Evolutionary conservation across 331 rosid species (phyloP).

Genomic region (Rosa hybrid): DNA sequence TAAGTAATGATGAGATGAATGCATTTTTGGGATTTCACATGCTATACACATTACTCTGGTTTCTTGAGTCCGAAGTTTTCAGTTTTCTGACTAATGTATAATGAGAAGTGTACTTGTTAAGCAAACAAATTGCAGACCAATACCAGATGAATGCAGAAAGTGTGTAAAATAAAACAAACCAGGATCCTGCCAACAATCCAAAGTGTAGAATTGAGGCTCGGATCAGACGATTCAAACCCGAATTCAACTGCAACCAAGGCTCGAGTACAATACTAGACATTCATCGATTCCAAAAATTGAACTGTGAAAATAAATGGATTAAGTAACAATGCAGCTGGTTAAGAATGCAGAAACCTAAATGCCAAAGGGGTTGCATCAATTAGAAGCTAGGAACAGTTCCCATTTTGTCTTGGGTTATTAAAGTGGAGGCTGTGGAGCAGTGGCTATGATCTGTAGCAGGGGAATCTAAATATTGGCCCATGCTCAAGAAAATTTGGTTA

Average conservation of each 20-base stretch:
- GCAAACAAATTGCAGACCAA: constrained; percentile 1
- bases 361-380: background rate
- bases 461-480: constrained; percentile 9
- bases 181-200: background rate
- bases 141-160: background rate
- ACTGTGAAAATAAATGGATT: background rate
- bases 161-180: background rate
- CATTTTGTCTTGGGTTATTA: background rate
- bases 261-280: background rate
- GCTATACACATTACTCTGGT: background rate
- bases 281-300: background rate
- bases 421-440: background rate
- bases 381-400: background rate
- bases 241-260: background rate
- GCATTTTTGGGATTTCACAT: constrained; percentile 4
- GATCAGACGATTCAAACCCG: no score
- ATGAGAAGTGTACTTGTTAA: background rate
- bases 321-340: background rate
- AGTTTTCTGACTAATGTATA: background rate
- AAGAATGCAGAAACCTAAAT: background rate
- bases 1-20: constrained; percentile 22
- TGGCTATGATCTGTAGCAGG: background rate
- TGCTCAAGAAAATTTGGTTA: constrained; percentile 6
- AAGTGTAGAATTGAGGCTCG: background rate
- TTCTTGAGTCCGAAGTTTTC: background rate